Evolutionary conservation across 768 basidiomycete genomes (phyloP).

Genomic region (Hypsizygus marmoreus): DNA sequence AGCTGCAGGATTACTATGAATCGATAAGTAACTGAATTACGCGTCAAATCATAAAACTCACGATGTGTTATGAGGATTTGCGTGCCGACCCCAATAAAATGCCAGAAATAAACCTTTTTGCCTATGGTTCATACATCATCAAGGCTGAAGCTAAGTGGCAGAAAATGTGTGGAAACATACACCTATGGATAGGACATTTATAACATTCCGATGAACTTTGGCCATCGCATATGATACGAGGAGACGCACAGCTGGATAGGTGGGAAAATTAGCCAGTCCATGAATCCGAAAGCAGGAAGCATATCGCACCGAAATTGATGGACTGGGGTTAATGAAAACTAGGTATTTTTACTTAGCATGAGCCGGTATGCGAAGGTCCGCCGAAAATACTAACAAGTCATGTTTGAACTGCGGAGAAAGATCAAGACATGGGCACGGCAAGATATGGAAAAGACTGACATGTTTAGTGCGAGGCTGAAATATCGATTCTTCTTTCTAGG

Average conservation of each 20-base stretch:
- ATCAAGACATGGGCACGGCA: too few species aligned
- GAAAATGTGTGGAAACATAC: background rate
- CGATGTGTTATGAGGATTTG: constrained; percentile 32
- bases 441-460: constrained; percentile 19
- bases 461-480: constrained; percentile 27
- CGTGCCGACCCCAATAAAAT: constrained; percentile 27
- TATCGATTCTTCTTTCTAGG: constrained; percentile 25
- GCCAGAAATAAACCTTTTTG: constrained; percentile 28
- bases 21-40: background rate
- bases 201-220: background rate
- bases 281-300: background rate
- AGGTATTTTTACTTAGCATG: constrained; percentile 1
- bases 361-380: constrained; percentile 12
- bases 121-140: constrained; percentile 14
- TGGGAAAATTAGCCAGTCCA: background rate
- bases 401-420: too few species aligned
- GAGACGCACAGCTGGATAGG: constrained; percentile 5
- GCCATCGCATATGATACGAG: background rate
- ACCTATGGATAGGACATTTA: background rate
- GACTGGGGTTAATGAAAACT: constrained; percentile 4
- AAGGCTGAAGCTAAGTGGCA: background rate
- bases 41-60: constrained; percentile 5
- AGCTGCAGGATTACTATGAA: constrained; percentile 27
- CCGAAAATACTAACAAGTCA: constrained; percentile 18
- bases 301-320: constrained; percentile 24